Percentiles rank a stretch among this genome's conserved stretches.
These are phyloP conservation scores for Vanrija sp. DNA, from an alignment of 1,284 basidiomycete genomes.

Conservation along the genomic window DNA sequence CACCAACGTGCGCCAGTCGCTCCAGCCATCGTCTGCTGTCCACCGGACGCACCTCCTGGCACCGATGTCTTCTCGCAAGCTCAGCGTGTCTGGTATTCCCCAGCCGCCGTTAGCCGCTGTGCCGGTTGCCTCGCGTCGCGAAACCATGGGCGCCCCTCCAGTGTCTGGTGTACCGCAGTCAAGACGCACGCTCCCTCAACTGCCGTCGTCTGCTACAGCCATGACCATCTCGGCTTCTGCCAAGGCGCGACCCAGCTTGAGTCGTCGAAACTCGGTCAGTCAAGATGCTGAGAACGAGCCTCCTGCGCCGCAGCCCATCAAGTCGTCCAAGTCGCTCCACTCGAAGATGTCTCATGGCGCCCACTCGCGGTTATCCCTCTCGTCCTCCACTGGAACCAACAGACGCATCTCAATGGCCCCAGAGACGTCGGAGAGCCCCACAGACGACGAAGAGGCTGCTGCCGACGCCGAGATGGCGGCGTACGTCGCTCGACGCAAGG, in stretches of 20 bases:
- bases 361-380: conserved; percentile 31
- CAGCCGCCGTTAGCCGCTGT: conserved; percentile 3
- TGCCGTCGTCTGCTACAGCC: conserved; percentile 37
- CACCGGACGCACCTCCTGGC: conserved; percentile 40
- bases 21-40: conserved; percentile 22
- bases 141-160: conserved; percentile 7
- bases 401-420: conserved; percentile 34
- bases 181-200: conserved; percentile 61
- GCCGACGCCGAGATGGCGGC: conserved; percentile 97
- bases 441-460: conserved; percentile 83
- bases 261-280: conserved; percentile 19
- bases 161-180: conserved; percentile 33
- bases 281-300: conserved; percentile 8
- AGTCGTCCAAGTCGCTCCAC: conserved; percentile 37
- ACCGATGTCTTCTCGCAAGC: conserved; percentile 35
- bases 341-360: conserved; percentile 22
- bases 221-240: conserved; percentile 41
- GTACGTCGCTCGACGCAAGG: conserved; percentile 84
- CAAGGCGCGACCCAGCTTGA: conserved; percentile 24
- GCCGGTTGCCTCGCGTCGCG: conserved; percentile 10
- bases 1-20: conserved; percentile 9
- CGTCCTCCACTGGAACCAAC: conserved; percentile 34
- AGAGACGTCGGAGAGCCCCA: conserved; percentile 50
- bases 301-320: conserved; percentile 20
- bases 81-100: conserved; percentile 17